Base-by-base conservation (phyloP, 2,329 filamentous ascomycete genomes). In the Aureobasidium leucospermi region DNA sequence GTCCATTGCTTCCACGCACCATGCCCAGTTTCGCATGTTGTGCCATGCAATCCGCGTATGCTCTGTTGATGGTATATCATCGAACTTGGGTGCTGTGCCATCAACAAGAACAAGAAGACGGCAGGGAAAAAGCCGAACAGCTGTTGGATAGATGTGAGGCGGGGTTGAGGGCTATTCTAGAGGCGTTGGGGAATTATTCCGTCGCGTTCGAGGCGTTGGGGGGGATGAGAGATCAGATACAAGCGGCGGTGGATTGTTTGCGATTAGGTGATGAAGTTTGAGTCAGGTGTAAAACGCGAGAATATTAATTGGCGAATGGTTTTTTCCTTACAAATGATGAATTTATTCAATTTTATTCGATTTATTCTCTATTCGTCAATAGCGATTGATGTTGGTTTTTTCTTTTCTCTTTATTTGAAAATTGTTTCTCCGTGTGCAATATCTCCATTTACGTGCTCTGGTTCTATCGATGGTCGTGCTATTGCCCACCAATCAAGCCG, bases 1-100 rank as follows among this genome's bases (percentile, higher is more conserved):
- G 11, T 11, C 28, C n/a, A 6, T 16, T 46, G 28, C 15, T 29
- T 4, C 74, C 75, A 4, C 72, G 75, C 6, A 77, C 75, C 1
- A 77, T 78, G 74, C 76, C 76, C 0, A 75, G 73, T 0, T 77
- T 77, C 61, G 75, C 75, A 23, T 77, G 75, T 65, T 78, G 76
- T 60, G 68, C 76, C 2, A 78, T 61, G 68, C 76, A 7, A 76
- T 77, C 74, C 42, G 76, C 75, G 61, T 78, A 78, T 60, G 74
- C 75, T 5, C 70, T 77, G 68, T 65, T 78, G 15, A 78, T 77
- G 75, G 68, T 76, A 7, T 76, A 63, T 31, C 62, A 62, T 11
- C 59, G 61, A 10, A 61, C 59, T 4, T 59, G 36, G 36, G 58
- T 59, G 3, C 13, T 59, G n/a, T 34, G 32, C 3, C 31, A 39